Evolutionary conservation across 768 basidiomycete genomes (phyloP).

Genomic region (Tylopilus plumbeoviolaceoides): DNA sequence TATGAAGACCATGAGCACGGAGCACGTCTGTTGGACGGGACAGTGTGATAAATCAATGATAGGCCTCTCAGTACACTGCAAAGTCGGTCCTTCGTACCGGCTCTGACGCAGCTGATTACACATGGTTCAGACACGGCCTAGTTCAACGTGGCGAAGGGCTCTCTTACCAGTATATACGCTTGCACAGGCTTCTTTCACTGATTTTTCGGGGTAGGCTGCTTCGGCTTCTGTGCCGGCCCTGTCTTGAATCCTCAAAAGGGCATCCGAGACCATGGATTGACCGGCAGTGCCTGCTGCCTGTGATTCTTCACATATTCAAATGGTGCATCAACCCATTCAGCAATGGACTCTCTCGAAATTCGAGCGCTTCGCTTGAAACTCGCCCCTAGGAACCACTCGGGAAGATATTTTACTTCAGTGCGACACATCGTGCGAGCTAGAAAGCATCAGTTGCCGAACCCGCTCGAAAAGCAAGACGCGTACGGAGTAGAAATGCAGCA

Average conservation of each 20-base stretch:
- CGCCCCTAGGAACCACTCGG: conserved; percentile 24
- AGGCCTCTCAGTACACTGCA: background rate
- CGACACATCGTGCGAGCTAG: background rate
- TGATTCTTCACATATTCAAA: conserved; percentile 22
- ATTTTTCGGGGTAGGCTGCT: conserved; percentile 12
- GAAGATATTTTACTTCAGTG: conserved; percentile 15
- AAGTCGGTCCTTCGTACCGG: conserved; percentile 13
- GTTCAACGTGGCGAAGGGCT: background rate
- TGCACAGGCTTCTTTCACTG: conserved; percentile 22
- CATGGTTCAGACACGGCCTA: conserved; percentile 8
- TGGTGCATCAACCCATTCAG: conserved; percentile 16
- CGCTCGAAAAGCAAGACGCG: background rate
- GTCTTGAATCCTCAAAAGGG: conserved; percentile 13
- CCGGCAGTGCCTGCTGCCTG: conserved; percentile 19
- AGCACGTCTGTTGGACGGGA: conserved; percentile 15
- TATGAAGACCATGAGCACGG: conserved; percentile 18
- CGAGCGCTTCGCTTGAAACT: conserved; percentile 17
- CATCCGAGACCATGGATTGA: conserved; percentile 24
- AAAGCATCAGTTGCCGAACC: background rate
- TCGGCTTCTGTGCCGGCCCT: conserved; percentile 6
- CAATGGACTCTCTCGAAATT: conserved; percentile 3
- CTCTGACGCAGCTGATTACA: conserved; percentile 19
- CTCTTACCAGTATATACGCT: conserved; percentile 17
- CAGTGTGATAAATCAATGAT: conserved; percentile 9
- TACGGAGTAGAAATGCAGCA: conserved; percentile 16